Conservation (phyloP, 495 filamentous ascomycete species). For the Letharia lupina region DNA sequence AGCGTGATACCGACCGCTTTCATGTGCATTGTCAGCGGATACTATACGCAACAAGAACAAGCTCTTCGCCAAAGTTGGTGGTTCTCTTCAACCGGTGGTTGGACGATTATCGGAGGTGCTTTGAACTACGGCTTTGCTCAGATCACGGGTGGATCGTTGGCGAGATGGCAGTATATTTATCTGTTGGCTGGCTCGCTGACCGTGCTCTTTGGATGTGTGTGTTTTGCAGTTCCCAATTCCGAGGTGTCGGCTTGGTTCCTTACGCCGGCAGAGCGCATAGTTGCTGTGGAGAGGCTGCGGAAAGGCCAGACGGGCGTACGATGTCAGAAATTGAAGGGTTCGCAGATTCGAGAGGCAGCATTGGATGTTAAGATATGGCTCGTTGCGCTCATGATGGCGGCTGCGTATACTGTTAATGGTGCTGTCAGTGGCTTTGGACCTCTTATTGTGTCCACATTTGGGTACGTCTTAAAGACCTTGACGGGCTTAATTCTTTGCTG, state of each 20-base stretch:
- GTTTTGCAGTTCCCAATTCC: constrained; percentile 48
- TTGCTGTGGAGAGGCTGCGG: constrained; percentile 46
- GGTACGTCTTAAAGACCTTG: constrained; percentile 24
- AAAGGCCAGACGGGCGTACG: constrained; percentile 46
- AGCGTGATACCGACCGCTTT: constrained; percentile 60
- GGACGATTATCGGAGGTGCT: constrained; percentile 58
- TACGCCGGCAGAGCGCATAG: constrained; percentile 40
- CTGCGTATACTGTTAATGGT: constrained; percentile 62
- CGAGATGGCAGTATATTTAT: constrained; percentile 62
- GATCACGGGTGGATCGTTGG: constrained; percentile 46
- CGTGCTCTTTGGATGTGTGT: constrained; percentile 55
- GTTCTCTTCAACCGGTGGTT: constrained; percentile 58
- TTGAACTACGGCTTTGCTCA: constrained; percentile 65
- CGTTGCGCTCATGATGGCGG: constrained; percentile 49
- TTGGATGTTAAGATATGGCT: constrained; percentile 46
- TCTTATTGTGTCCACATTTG: constrained; percentile 66
- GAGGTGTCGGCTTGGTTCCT: constrained; percentile 48
- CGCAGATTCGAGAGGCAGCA: constrained; percentile 42
- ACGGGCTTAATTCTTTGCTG: neutral
- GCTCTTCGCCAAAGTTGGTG: constrained; percentile 59
- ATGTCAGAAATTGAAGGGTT: constrained; percentile 43
- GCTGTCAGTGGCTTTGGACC: constrained; percentile 71
- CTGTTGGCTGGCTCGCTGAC: constrained; percentile 56
- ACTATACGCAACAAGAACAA: constrained; percentile 63
- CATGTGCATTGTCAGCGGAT: constrained; percentile 56